Evolutionary conservation across 2,329 filamentous ascomycete species (phyloP).

Genomic region (Erysiphe neolycopersici): DNA sequence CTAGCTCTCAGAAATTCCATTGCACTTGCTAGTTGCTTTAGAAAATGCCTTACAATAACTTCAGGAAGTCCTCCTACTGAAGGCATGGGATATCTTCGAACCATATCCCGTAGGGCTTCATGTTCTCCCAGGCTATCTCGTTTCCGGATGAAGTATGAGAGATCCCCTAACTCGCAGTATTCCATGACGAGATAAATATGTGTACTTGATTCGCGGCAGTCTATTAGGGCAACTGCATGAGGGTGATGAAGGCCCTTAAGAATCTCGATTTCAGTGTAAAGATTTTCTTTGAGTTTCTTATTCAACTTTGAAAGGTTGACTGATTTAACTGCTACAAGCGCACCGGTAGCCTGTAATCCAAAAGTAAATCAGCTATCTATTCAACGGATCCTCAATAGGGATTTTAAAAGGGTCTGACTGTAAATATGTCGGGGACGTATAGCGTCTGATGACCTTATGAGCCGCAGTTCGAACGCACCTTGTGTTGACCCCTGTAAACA

Average conservation of each 20-base stretch:
- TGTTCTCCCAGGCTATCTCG: conserved; percentile 56
- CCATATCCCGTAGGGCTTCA: conserved; percentile 66
- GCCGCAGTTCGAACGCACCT: conserved; percentile 23
- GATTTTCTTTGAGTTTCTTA: conserved; percentile 87
- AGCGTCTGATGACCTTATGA: neutral
- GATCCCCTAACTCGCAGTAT: conserved; percentile 83
- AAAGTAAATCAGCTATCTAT: conserved; percentile 4
- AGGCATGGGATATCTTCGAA: conserved; percentile 72
- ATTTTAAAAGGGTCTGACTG: neutral
- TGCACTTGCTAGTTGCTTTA: conserved; percentile 83
- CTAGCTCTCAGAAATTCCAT: conserved; percentile 63
- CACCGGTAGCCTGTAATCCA: conserved; percentile 37
- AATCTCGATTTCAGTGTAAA: conserved; percentile 86
- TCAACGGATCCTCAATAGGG: neutral
- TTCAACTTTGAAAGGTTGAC: conserved; percentile 78
- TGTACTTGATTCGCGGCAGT: conserved; percentile 63
- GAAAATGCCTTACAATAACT: conserved; percentile 84
- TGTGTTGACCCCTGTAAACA: conserved; percentile 69
- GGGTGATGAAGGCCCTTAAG: conserved; percentile 83
- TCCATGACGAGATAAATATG: conserved; percentile 98
- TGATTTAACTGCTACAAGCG: conserved; percentile 84
- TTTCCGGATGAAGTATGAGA: conserved; percentile 92
- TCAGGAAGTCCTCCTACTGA: conserved; percentile 72
- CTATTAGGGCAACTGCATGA: conserved; percentile 87
- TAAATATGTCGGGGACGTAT: neutral